Conservation (phyloP, 1,284 basidiomycete species). For the Phellopilus nigrolimitatus region DNA sequence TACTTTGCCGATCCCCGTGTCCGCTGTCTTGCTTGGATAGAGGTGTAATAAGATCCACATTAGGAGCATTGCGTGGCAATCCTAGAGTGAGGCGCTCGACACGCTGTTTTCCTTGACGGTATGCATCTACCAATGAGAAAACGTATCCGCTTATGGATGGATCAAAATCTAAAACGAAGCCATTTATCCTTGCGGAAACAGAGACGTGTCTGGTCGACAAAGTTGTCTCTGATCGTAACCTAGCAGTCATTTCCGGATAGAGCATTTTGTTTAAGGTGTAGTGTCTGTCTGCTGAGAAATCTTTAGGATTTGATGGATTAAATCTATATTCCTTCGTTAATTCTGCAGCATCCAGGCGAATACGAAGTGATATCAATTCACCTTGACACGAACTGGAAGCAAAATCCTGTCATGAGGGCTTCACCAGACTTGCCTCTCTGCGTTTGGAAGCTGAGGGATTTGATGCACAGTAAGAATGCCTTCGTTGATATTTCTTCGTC, state of each 20-base stretch:
- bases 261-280: slow-evolving; percentile 69
- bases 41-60: slow-evolving; percentile 26
- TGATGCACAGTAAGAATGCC: slow-evolving; percentile 82
- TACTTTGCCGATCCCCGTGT: background rate
- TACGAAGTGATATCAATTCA: slow-evolving; percentile 34
- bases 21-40: background rate
- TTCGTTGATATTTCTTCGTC: slow-evolving; percentile 43
- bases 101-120: slow-evolving; percentile 75
- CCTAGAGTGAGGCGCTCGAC: slow-evolving; percentile 57
- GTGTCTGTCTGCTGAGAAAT: slow-evolving; percentile 73
- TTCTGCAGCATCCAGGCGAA: slow-evolving; percentile 3
- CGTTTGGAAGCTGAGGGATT: slow-evolving; percentile 66
- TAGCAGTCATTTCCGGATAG: slow-evolving; percentile 77
- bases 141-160: slow-evolving; percentile 76
- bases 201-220: slow-evolving; percentile 52
- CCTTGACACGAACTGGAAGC: slow-evolving; percentile 81
- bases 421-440: slow-evolving; percentile 76
- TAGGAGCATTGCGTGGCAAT: slow-evolving; percentile 40
- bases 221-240: slow-evolving; percentile 57
- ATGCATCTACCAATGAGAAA: slow-evolving; percentile 81
- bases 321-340: too few relatives aligned
- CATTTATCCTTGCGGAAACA: slow-evolving; percentile 73
- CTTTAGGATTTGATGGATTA: slow-evolving; percentile 59
- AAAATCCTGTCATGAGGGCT: slow-evolving; percentile 65
- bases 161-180: slow-evolving; percentile 83